Percentiles rank a stretch among this genome's conserved stretches.
phyloP scores from a whole-genome alignment of 1,139 yeast genomes.

The Candida labiduridarum region DNA sequence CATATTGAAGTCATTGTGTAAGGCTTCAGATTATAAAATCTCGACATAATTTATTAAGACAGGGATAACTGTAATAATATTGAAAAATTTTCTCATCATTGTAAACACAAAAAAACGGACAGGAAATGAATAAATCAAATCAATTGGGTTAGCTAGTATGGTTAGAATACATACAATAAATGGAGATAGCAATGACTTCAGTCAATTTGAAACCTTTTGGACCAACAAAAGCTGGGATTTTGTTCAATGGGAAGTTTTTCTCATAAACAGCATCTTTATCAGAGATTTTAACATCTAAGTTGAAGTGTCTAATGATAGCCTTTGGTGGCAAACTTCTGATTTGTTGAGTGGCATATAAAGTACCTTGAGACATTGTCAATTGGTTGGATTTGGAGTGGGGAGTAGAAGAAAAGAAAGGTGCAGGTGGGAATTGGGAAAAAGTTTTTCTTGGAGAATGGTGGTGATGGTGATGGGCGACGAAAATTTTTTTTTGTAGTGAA shows the following conservation, averaged over 20 bases:
- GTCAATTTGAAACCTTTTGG: conserved; percentile 79
- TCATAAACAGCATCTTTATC: conserved; percentile 48
- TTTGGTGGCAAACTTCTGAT: conserved; percentile 53
- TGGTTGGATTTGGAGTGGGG: not conserved
- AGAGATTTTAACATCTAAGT: conserved; percentile 67
- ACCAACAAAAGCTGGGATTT: conserved; percentile 79
- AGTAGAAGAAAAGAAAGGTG: not conserved
- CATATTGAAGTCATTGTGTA: not conserved
- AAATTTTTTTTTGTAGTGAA: conserved; percentile 1
- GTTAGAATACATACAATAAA: conserved; percentile 41
- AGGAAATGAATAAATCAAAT: too few species aligned
- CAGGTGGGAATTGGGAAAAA: not conserved
- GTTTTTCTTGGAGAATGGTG: not conserved
- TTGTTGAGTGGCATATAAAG: conserved; percentile 55
- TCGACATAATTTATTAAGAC: conserved; percentile 85
- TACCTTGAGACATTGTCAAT: conserved; percentile 52
- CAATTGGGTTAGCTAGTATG: conserved; percentile 12
- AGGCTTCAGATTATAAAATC: conserved; percentile 51
- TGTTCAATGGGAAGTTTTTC: conserved; percentile 67
- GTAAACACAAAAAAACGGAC: not conserved
- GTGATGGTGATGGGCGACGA: not conserved
- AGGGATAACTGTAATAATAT: conserved; percentile 82
- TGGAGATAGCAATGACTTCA: conserved; percentile 76
- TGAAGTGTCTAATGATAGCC: conserved; percentile 69
- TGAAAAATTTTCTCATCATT: conserved; percentile 57